Conservation (phyloP, 306 rosid species). For the Prunus armeniaca region DNA sequence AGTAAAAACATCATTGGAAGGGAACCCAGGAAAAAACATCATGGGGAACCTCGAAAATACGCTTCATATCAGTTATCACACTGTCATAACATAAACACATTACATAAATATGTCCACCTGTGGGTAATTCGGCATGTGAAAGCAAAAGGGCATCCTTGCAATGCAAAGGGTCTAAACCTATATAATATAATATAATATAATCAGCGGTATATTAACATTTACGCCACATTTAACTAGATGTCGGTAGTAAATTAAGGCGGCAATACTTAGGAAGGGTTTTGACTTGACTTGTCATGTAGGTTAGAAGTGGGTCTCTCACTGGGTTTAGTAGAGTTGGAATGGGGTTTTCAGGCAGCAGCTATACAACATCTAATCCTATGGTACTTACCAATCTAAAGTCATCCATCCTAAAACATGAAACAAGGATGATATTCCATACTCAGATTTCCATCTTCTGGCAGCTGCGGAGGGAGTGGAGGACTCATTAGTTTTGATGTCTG, state of each 20-base stretch:
- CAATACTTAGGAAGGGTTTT: neutral
- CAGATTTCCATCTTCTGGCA: slow-evolving; percentile 14
- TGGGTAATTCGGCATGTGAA: neutral
- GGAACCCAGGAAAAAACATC: neutral
- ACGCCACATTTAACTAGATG: neutral
- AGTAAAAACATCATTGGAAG: neutral
- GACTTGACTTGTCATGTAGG: neutral
- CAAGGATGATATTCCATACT: slow-evolving; percentile 6
- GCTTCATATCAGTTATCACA: neutral
- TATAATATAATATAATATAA: neutral
- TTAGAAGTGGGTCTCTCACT: slow-evolving; percentile 1
- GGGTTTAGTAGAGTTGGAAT: neutral
- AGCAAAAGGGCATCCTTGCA: neutral
- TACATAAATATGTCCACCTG: neutral
- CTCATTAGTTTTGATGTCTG: slow-evolving; percentile 41
- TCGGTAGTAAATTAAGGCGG: neutral
- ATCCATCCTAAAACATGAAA: slow-evolving; percentile 9
- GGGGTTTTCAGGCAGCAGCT: slow-evolving; percentile 7
- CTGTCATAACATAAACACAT: neutral
- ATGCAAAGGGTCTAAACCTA: neutral
- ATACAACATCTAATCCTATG: slow-evolving; percentile 11
- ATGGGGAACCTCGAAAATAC: neutral
- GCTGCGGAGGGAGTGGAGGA: slow-evolving; percentile 5
- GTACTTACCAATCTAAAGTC: neutral
- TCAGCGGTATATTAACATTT: neutral